phyloP scores from a whole-genome alignment of 73 alveolate species.

The Urostyla sp. region DNA sequence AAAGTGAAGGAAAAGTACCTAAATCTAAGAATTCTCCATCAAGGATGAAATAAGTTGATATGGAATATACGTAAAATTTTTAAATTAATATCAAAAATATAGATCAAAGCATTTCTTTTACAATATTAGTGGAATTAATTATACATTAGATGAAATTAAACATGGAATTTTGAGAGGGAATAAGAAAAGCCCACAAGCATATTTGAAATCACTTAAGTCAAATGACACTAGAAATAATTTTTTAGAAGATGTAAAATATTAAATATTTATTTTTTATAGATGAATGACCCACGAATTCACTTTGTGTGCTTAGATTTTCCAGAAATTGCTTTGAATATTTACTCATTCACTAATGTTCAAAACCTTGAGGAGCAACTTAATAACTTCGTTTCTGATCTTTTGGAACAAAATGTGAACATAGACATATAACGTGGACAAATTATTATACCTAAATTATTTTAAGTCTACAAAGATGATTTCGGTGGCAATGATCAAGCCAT shows the following conservation, averaged over 20 bases:
- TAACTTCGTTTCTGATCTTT: conserved; percentile 44
- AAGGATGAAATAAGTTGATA: not conserved
- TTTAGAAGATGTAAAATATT: conserved; percentile 12
- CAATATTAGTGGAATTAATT: conserved; percentile 62
- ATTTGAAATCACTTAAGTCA: conserved; percentile 12
- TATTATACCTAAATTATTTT: conserved; percentile 63
- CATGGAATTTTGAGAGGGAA: conserved; percentile 89
- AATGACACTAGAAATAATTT: conserved; percentile 34
- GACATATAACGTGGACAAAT: conserved; percentile 54
- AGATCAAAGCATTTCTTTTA: conserved; percentile 64
- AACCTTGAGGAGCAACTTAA: conserved; percentile 34
- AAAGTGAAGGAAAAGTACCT: conserved; percentile 32
- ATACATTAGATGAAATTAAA: conserved; percentile 80
- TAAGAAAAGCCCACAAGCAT: conserved; percentile 58
- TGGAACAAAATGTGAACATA: conserved; percentile 65
- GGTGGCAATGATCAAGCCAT: conserved; percentile 38
- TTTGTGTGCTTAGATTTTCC: conserved; percentile 64
- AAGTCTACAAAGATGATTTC: conserved; percentile 64
- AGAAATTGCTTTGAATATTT: conserved; percentile 29
- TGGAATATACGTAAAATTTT: conserved; percentile 6
- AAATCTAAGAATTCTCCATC: too few relatives aligned
- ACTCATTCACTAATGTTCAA: not conserved
- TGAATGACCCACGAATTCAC: conserved; percentile 50
- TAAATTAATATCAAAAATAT: not conserved
- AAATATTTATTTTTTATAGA: not conserved